Conservation (phyloP, 805 yeast genomes). For the Schwanniomyces pseudopolymorphus region DNA sequence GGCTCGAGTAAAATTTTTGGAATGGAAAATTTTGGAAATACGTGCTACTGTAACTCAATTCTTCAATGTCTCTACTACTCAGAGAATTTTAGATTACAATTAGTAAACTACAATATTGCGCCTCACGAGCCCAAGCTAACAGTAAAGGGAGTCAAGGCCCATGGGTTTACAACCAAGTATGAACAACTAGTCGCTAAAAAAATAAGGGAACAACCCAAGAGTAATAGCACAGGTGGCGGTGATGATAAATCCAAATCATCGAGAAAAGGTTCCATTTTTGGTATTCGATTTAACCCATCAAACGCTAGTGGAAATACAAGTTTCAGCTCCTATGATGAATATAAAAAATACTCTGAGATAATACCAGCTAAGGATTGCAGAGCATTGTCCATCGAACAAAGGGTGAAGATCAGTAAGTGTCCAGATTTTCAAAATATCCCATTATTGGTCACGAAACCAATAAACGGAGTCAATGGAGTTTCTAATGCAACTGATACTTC, state of each 20-base stretch:
- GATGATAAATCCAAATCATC: slow-evolving; percentile 23
- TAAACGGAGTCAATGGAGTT: slow-evolving; percentile 13
- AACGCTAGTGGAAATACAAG: slow-evolving; percentile 5
- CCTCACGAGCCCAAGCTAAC: slow-evolving; percentile 31
- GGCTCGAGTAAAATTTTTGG: slow-evolving; percentile 74
- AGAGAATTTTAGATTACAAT: slow-evolving; percentile 54
- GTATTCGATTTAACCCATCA: slow-evolving; percentile 33
- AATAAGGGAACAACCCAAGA: slow-evolving; percentile 27
- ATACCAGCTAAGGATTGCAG: slow-evolving; percentile 32
- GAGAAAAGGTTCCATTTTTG: slow-evolving; percentile 39
- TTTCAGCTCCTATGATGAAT: slow-evolving; percentile 4
- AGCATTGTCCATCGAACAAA: slow-evolving; percentile 33
- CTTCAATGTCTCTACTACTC: slow-evolving; percentile 84
- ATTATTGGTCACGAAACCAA: slow-evolving; percentile 38
- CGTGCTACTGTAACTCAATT: slow-evolving; percentile 93
- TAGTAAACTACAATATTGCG: slow-evolving; percentile 28
- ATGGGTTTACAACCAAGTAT: slow-evolving; percentile 38
- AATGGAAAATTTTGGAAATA: slow-evolving; percentile 83
- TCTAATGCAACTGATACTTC: slow-evolving; percentile 25
- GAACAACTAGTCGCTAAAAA: slow-evolving; percentile 39
- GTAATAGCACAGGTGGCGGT: neutral
- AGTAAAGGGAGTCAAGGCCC: slow-evolving; percentile 31
- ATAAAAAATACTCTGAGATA: slow-evolving; percentile 13
- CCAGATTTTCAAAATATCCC: slow-evolving; percentile 30
- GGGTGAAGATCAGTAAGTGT: slow-evolving; percentile 25